Evolutionary conservation across 2,329 filamentous ascomycete genomes (phyloP), one percentile per base, ranked within the genome.

Genomic region (Fusarium heterosporum): DNA sequence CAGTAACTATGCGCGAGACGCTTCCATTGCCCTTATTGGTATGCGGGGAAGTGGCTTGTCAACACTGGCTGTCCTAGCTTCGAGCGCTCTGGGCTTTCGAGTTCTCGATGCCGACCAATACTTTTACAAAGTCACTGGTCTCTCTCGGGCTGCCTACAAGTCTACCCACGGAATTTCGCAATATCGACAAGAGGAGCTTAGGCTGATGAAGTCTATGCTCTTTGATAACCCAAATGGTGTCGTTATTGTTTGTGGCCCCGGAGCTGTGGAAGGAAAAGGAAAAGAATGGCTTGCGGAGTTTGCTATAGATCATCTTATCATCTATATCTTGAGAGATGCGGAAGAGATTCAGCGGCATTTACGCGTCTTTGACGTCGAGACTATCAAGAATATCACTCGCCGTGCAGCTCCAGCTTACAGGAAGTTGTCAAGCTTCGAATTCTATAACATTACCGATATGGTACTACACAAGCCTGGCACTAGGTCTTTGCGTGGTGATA

Each of bases 11-110:
- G 54, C 45, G 0, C 8, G 38, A 3, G 4, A 34, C 6, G 45
- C 57, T 1, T 61, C 57, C 0, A 36, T 61, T 4, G 57, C 17
- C 2, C 57, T 61, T 3, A 41, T 61, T 1, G 57, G 57, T 2
- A 41, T 61, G 45, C 57, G 57, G 1, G 55, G 57, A 1, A 61
- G 55, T 4, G 57, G 57, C 4, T 7, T 61, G 40, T 61, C 57
- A 3, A 61, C 57, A 2, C 14, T 61, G 0, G 57, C 57, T 0
- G 30, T 61, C 5, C 19, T 61, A 22, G 55, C 57, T 11, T 60
- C 57, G 2, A 60, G 57, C 13, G 29, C 57, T 0, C 4, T 61
- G 1, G 32, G 46, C 0, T 61, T 61, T 6, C 39, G 40, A 7
- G 29, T 61, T 40, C 40, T 61, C 1, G 57, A 61, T 9, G 55